A percentile compares a stretch with the other conserved stretches of the same genome.
Conservation (phyloP, 1,139 yeast genomes). For the Barnettozyma hawaiiensis region DNA sequence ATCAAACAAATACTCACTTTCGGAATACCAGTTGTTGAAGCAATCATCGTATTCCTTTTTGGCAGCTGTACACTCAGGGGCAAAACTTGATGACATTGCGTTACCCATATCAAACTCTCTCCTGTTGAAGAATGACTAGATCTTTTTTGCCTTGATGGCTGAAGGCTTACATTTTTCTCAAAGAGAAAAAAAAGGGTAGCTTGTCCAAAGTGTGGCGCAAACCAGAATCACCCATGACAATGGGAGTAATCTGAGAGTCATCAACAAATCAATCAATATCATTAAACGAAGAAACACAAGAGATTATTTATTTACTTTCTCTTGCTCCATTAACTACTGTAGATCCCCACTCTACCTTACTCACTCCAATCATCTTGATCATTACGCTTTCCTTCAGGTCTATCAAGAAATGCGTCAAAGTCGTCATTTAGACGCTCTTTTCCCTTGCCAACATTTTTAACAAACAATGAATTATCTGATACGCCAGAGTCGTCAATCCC, state of each 20-base stretch:
- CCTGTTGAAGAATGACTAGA: background rate
- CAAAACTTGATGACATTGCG: slow-evolving; percentile 87
- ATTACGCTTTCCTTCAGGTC: slow-evolving; percentile 6
- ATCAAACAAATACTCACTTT: slow-evolving; percentile 50
- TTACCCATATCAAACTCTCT: slow-evolving; percentile 50
- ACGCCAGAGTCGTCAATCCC: slow-evolving; percentile 21
- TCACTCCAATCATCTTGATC: slow-evolving; percentile 13
- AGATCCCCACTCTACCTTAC: too few relatives aligned
- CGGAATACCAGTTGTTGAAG: slow-evolving; percentile 94
- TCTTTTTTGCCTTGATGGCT: background rate
- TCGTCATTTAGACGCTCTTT: slow-evolving; percentile 12
- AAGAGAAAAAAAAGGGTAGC: too few relatives aligned
- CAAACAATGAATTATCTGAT: slow-evolving; percentile 11
- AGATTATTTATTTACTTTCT: too few relatives aligned
- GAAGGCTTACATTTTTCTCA: background rate
- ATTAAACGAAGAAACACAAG: too few relatives aligned
- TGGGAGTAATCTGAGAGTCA: too few relatives aligned
- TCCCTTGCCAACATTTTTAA: slow-evolving; percentile 4
- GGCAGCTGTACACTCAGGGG: slow-evolving; percentile 90
- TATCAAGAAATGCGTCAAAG: slow-evolving; percentile 22
- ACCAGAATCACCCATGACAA: background rate
- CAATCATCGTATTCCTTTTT: slow-evolving; percentile 87
- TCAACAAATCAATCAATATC: too few relatives aligned
- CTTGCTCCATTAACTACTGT: too few relatives aligned
- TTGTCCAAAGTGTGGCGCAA: background rate